Base-by-base conservation (phyloP, 2,329 filamentous ascomycete species). In the Exserohilum turcica region DNA sequence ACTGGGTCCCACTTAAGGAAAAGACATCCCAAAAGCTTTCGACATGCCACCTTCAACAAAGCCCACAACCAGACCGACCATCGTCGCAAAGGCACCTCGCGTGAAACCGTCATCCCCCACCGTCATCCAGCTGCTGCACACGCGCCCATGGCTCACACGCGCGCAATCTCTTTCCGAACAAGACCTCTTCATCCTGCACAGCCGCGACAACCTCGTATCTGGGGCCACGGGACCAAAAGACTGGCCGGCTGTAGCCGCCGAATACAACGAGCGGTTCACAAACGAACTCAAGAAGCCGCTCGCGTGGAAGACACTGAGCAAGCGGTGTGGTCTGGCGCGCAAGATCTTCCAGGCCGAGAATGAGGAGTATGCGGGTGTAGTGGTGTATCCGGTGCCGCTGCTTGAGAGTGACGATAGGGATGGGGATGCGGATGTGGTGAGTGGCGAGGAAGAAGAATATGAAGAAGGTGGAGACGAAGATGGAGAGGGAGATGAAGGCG, bases 251-350 rank as follows among this genome's bases (percentile, higher is more conserved):
- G 38, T 56, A 12, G 15, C 37, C 8, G 38, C 5, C 6, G 47
- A 56, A 43, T 56, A 48, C 38, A 52, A 56, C 16, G 21, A 47
- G 19, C 16, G 15, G 7, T 52, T 52, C 16, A 33, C 21, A 10
- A 19, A 48, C 2, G 33, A 44, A 12, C 15, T 48, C 19, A 51
- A 38, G 21, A 37, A 40, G 29, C 16, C 29, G 7, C 18, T 52
- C 19, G 32, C 43, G 3, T 21, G 29, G 19, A 48, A 32, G 15
- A 56, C 53, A 12, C 10, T 56, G 15, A 37, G 43, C 8, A 47
- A 33, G 29, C 53, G 53, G 12, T 29, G 15, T 3, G 29, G n/a
- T 7, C 18, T 35, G 16, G 43, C 43, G 28, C 32, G 47, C n/a
- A 52, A 56, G 43, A 15, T 13, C 5, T 56, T 51, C 21, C 6